Conservation (phyloP, 2,329 filamentous ascomycete species). For the Neofusicoccum kwambonambiense region DNA sequence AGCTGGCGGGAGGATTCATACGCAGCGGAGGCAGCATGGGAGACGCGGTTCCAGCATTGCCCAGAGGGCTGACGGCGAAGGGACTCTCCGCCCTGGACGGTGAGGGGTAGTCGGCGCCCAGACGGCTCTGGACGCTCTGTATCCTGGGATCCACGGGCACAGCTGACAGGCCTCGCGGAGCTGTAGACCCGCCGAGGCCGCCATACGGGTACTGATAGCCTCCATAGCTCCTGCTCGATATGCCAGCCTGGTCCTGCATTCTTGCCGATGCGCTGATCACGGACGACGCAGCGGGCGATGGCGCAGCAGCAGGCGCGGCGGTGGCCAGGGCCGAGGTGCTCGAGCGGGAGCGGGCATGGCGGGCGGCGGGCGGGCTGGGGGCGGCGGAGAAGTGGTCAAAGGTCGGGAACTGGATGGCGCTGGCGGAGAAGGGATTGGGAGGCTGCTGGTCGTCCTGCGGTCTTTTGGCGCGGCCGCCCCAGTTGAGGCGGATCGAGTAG, state of each 20-base stretch:
- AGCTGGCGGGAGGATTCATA: not conserved
- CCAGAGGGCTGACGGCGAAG: not conserved
- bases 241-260: not conserved
- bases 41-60: not conserved
- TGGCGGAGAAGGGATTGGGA: conserved; percentile 21
- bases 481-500: conserved; percentile 78
- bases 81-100: conserved; percentile 15
- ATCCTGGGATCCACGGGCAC: conserved; percentile 15
- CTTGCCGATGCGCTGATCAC: not conserved
- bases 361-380: not conserved
- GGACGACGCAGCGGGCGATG: conserved; percentile 23
- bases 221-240: not conserved
- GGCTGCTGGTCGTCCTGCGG: conserved; percentile 41
- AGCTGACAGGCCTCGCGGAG: not conserved
- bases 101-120: conserved; percentile 28
- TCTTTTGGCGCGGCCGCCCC: conserved; percentile 70
- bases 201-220: not conserved
- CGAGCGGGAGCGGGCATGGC: conserved; percentile 21
- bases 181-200: not conserved
- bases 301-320: conserved; percentile 20
- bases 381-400: not conserved
- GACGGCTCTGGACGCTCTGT: not conserved
- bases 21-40: conserved; percentile 16
- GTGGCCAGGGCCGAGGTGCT: conserved; percentile 20
- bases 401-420: conserved; percentile 21